Evolutionary conservation across 1,284 basidiomycete species (phyloP).

Genomic region (Ganoderma leucocontextum): DNA sequence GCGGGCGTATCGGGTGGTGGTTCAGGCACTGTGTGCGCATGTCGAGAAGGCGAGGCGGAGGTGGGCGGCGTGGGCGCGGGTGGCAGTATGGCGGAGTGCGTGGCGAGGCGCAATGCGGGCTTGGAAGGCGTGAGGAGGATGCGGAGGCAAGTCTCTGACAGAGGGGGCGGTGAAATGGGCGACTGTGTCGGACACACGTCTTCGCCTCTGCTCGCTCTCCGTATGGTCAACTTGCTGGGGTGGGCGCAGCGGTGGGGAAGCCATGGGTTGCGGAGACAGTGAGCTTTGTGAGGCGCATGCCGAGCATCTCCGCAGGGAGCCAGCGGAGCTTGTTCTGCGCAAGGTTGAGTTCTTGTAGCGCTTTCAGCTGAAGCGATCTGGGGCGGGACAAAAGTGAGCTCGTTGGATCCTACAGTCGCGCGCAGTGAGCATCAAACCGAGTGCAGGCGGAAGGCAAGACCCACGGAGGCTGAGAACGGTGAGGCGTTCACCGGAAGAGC

Average conservation of each 20-base stretch:
- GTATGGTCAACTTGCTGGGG: not conserved
- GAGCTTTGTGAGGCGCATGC: constrained; percentile 58
- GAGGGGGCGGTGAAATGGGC: constrained; percentile 47
- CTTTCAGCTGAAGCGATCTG: constrained; percentile 62
- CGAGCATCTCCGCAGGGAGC: constrained; percentile 71
- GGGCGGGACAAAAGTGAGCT: constrained; percentile 65
- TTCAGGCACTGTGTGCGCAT: constrained; percentile 14
- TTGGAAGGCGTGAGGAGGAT: constrained; percentile 48
- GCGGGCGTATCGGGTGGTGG: not conserved
- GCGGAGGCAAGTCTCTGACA: constrained; percentile 61
- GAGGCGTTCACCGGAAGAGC: constrained; percentile 60
- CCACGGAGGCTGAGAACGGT: constrained; percentile 65
- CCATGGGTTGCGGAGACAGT: constrained; percentile 65
- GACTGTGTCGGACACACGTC: constrained; percentile 33
- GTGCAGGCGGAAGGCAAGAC: constrained; percentile 35
- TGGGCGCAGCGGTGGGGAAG: constrained; percentile 37
- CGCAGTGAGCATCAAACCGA: not conserved
- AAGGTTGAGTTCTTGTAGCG: constrained; percentile 68
- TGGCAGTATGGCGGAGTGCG: not conserved
- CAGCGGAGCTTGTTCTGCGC: constrained; percentile 65
- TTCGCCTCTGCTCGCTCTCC: constrained; percentile 6
- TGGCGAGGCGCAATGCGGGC: not conserved
- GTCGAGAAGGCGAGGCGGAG: constrained; percentile 32
- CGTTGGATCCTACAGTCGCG: constrained; percentile 59
- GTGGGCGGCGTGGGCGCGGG: not conserved